Evolutionary conservation across 768 basidiomycete species (phyloP).

Genomic region (Psilocybe azurescens): DNA sequence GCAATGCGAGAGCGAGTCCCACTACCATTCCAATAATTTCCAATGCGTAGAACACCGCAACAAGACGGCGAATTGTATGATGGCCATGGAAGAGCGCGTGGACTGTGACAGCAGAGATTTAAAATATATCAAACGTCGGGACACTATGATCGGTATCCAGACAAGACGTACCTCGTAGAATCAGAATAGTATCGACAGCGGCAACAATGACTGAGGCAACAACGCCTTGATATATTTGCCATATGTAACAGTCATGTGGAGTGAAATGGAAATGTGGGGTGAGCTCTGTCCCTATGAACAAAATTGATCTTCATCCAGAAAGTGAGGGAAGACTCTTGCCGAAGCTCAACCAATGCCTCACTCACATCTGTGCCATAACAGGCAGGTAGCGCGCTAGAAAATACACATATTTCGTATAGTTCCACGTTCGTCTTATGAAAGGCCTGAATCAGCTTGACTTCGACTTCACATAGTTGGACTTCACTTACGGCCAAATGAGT

Average conservation of each 20-base stretch:
- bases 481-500: conserved; percentile 46
- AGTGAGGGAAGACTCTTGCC: background rate
- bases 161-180: conserved; percentile 39
- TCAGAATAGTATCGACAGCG: conserved; percentile 43
- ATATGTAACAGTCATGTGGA: conserved; percentile 45
- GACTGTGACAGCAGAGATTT: conserved; percentile 25
- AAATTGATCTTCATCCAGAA: conserved; percentile 30
- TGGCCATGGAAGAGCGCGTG: conserved; percentile 46
- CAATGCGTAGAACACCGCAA: conserved; percentile 29
- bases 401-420: conserved; percentile 40
- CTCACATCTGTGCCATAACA: conserved; percentile 40
- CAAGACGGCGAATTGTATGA: conserved; percentile 28
- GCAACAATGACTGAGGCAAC: conserved; percentile 33
- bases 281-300: conserved; percentile 40
- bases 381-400: conserved; percentile 45
- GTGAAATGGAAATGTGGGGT: conserved; percentile 42
- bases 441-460: background rate
- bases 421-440: conserved; percentile 28
- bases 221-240: conserved; percentile 48
- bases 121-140: background rate
- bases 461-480: background rate
- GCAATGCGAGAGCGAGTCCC: conserved; percentile 34
- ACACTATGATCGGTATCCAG: no score
- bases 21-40: conserved; percentile 38
- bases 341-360: background rate